Evolutionary conservation across 176 grass and related monocot genomes (phyloP).

Genomic region (Ampelocalamus luodianensis): DNA sequence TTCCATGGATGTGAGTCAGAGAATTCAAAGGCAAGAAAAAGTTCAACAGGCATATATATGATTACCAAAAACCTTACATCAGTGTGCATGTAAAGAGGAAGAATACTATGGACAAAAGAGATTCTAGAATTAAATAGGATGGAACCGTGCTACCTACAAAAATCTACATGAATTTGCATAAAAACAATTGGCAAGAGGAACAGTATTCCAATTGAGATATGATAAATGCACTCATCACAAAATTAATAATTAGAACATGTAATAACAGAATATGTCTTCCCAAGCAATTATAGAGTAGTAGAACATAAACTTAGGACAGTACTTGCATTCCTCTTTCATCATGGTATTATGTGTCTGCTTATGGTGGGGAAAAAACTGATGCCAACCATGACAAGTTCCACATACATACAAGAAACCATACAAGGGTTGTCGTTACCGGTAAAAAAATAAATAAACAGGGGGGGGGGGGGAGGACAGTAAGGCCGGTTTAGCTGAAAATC

Average conservation of each 20-base stretch:
- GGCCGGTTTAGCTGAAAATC: too few relatives aligned
- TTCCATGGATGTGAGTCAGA: background rate
- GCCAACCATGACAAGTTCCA: constrained; percentile 19
- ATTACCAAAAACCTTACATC: background rate
- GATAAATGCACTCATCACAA: background rate
- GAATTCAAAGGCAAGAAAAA: background rate
- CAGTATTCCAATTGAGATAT: background rate
- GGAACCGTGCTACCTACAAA: constrained; percentile 20
- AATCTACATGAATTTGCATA: constrained; percentile 40
- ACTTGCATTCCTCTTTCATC: background rate
- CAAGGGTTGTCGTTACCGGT: too few relatives aligned
- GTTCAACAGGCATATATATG: background rate
- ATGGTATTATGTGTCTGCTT: background rate
- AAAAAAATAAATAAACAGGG: too few relatives aligned
- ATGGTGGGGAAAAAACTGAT: constrained; percentile 17
- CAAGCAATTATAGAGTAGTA: background rate
- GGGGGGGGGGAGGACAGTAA: too few relatives aligned
- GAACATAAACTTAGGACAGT: background rate
- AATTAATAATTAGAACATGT: background rate
- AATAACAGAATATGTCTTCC: background rate
- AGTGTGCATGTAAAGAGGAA: constrained; percentile 8
- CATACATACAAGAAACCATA: background rate
- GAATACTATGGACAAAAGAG: background rate
- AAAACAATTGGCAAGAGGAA: background rate
- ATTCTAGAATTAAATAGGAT: constrained; percentile 23